phyloP scores from a whole-genome alignment of 257 asterid genomes.

The Nicotiana sylvestris region DNA sequence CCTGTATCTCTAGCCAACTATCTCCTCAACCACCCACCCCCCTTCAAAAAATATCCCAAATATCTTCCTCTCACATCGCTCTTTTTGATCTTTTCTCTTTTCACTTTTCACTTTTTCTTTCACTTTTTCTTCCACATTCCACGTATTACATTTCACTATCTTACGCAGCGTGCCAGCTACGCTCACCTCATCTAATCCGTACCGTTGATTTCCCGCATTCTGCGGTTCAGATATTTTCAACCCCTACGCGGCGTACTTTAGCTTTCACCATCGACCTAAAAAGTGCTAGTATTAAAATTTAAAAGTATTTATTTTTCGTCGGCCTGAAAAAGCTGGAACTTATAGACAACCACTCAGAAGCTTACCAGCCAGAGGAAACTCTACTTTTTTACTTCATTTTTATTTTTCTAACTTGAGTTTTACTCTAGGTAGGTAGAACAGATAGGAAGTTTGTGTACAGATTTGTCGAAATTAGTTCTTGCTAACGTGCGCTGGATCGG shows the following conservation, averaged over 20 bases:
- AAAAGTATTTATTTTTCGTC: constrained; percentile 24
- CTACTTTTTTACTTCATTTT: background rate
- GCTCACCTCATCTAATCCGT: constrained; percentile 11
- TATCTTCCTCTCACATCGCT: too few relatives aligned
- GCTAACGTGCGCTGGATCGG: constrained; percentile 26
- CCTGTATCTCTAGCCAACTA: constrained; percentile 33
- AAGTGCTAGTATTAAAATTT: constrained; percentile 33
- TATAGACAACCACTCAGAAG: constrained; percentile 7
- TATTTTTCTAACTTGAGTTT: background rate
- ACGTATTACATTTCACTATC: constrained; percentile 27
- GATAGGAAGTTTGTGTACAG: background rate
- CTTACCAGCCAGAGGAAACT: background rate
- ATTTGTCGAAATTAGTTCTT: constrained; percentile 4
- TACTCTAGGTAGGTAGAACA: background rate
- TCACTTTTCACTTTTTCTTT: constrained; percentile 12
- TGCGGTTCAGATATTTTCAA: constrained; percentile 14
- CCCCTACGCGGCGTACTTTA: constrained; percentile 21
- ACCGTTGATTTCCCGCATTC: constrained; percentile 7
- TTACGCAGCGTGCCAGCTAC: constrained; percentile 9
- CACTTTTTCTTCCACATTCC: constrained; percentile 16
- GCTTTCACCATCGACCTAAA: constrained; percentile 26
- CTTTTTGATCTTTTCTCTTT: background rate
- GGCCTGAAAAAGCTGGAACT: constrained; percentile 6
- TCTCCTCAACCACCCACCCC: constrained; percentile 13
- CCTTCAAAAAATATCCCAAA: background rate